These are phyloP conservation scores for Tolypocladium album DNA, from an alignment of 2,329 filamentous ascomycete species.

Conservation along the genomic window DNA sequence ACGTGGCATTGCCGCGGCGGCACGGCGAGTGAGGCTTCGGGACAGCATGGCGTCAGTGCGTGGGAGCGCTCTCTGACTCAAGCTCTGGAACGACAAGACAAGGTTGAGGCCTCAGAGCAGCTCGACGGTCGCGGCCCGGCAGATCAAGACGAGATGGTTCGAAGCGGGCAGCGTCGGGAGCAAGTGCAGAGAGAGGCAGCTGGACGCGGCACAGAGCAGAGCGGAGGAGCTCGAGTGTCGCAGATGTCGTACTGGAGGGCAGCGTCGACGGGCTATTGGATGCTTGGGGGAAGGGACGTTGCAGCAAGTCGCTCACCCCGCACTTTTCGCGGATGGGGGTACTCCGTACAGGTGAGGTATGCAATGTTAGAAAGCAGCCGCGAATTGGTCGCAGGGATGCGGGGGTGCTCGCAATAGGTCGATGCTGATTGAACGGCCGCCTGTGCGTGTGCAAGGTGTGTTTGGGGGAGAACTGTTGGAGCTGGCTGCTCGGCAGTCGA, in stretches of 20 bases:
- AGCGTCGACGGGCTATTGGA: constrained; percentile 18
- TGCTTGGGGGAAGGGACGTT: constrained; percentile 6
- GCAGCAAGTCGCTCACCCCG: constrained; percentile 12
- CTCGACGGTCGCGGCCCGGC: not conserved
- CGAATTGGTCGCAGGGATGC: not conserved
- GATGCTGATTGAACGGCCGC: constrained; percentile 3
- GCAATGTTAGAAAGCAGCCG: not conserved
- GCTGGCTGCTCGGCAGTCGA: not conserved
- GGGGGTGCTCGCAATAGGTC: constrained; percentile 2
- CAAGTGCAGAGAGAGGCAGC: not conserved
- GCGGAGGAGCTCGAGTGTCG: constrained; percentile 1
- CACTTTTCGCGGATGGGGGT: constrained; percentile 6
- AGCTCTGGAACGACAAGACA: not conserved
- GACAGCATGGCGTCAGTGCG: constrained; percentile 32
- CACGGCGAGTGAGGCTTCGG: constrained; percentile 37
- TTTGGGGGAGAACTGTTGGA: not conserved
- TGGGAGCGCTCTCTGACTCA: not conserved
- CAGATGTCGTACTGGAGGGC: constrained; percentile 14
- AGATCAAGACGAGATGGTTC: not conserved
- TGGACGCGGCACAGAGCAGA: not conserved
- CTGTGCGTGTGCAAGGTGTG: not conserved
- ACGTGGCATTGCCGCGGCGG: constrained; percentile 31
- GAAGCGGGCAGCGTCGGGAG: not conserved
- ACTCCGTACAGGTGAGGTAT: not conserved
- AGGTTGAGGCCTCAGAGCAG: not conserved